phyloP scores from a whole-genome alignment of 352 stramenopile genomes.

The Phytophthora pseudosyringae region DNA sequence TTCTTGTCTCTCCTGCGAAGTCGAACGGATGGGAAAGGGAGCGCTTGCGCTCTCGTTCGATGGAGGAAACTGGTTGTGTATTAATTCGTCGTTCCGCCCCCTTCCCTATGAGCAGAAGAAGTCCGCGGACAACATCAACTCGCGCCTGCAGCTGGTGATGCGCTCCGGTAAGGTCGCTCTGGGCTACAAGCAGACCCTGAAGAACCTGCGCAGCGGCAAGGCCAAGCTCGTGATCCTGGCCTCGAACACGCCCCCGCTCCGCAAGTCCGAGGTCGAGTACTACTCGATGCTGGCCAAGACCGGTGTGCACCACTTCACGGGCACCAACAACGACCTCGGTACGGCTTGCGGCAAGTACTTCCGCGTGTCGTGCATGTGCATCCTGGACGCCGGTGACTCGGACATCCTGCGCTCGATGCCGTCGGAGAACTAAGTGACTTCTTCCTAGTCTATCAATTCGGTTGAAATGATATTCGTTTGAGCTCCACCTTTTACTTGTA shows the following conservation, averaged over 20 bases:
- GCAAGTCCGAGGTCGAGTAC: slow-evolving; percentile 99
- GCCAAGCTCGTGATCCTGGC: slow-evolving; percentile 98
- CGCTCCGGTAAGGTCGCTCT: slow-evolving; percentile 98
- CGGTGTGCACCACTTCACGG: slow-evolving; percentile 98
- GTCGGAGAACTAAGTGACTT: slow-evolving; percentile 49
- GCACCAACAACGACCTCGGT: slow-evolving; percentile 98
- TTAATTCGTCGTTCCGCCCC: slow-evolving; percentile 29
- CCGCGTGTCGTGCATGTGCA: slow-evolving; percentile 96
- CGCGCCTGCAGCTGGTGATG: slow-evolving; percentile 99
- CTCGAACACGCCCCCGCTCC: slow-evolving; percentile 97
- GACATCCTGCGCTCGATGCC: slow-evolving; percentile 96
- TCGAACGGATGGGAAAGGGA: slow-evolving; percentile 38
- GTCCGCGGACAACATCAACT: slow-evolving; percentile 99
- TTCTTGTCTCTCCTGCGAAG: slow-evolving; percentile 39
- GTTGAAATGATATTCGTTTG: slow-evolving; percentile 35
- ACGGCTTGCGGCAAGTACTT: slow-evolving; percentile 99
- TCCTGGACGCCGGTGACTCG: slow-evolving; percentile 98
- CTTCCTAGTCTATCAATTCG: slow-evolving; percentile 9
- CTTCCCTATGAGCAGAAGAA: slow-evolving; percentile 92
- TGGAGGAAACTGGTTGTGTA: slow-evolving; percentile 33
- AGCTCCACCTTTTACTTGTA: slow-evolving; percentile 16
- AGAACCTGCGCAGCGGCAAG: slow-evolving; percentile 96
- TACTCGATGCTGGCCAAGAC: slow-evolving; percentile 99
- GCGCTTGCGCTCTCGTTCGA: slow-evolving; percentile 29
- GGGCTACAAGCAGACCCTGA: slow-evolving; percentile 99